Conservation (phyloP, 179 eudicot species). For the Gypsophila paniculata region DNA sequence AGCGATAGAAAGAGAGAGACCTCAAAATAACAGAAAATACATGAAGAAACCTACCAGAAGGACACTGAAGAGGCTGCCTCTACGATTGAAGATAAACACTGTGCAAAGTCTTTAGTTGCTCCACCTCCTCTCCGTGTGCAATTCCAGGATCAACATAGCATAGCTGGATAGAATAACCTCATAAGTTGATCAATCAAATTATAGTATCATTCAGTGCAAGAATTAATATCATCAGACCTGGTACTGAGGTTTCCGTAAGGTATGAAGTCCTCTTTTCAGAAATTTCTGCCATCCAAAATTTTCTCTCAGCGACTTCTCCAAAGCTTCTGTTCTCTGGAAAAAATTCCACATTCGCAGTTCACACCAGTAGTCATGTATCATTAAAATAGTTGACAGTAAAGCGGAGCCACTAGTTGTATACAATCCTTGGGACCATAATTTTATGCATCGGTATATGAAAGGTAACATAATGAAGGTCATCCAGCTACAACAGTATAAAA, state of each 20-base stretch:
- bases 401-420: not conserved
- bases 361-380: not conserved
- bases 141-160: conserved; percentile 84
- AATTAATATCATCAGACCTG: conserved; percentile 45
- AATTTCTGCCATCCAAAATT: conserved; percentile 76
- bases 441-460: not conserved
- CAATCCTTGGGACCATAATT: not conserved
- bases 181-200: conserved; percentile 15
- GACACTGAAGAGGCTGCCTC: not conserved
- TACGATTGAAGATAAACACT: conserved; percentile 38
- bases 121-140: conserved; percentile 58
- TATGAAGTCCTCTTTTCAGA: conserved; percentile 85
- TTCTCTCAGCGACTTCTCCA: conserved; percentile 57
- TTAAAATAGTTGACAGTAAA: not conserved
- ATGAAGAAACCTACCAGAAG: conserved; percentile 16
- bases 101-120: conserved; percentile 62
- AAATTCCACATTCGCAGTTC: not conserved
- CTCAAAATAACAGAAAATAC: not conserved
- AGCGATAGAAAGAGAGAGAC: not conserved
- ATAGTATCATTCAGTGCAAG: conserved; percentile 2
- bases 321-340: conserved; percentile 56
- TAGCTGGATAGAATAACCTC: conserved; percentile 40
- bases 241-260: conserved; percentile 81
- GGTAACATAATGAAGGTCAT: not conserved
- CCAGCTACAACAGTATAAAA: not conserved